A percentile compares a stretch with the other conserved stretches of the same genome.
These are phyloP conservation scores for Tephrocybe sp. DNA, from an alignment of 768 basidiomycete genomes.

Conservation along the genomic window DNA sequence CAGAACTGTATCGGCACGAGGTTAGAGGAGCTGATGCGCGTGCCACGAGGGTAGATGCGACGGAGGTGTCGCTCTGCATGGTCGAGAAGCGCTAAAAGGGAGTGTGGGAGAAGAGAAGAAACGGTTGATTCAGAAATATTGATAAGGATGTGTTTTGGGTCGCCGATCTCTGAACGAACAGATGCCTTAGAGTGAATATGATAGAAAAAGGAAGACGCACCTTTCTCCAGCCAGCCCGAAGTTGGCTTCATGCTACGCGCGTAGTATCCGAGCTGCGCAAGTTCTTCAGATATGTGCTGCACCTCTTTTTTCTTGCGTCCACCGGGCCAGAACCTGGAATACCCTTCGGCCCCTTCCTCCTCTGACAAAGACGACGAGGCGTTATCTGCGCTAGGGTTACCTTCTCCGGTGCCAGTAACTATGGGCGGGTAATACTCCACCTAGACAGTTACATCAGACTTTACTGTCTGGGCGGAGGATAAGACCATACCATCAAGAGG, in stretches of 20 bases:
- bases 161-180: slow-evolving; percentile 30
- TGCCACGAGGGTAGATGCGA: slow-evolving; percentile 59
- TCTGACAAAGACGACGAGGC: slow-evolving; percentile 29
- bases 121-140: slow-evolving; percentile 60
- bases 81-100: slow-evolving; percentile 35
- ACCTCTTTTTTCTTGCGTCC: slow-evolving; percentile 20
- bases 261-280: slow-evolving; percentile 59
- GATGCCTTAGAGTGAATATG: background rate
- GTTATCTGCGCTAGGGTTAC: slow-evolving; percentile 15
- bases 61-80: slow-evolving; percentile 47
- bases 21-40: slow-evolving; percentile 57
- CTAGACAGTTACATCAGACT: slow-evolving; percentile 25
- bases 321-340: slow-evolving; percentile 15
- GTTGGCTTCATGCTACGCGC: slow-evolving; percentile 62
- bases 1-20: slow-evolving; percentile 52
- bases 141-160: slow-evolving; percentile 52
- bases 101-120: slow-evolving; percentile 37
- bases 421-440: slow-evolving; percentile 54
- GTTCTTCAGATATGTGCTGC: slow-evolving; percentile 44
- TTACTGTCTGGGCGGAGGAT: background rate
- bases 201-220: slow-evolving; percentile 22
- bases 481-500: slow-evolving; percentile 49
- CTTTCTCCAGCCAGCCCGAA: slow-evolving; percentile 47
- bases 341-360: slow-evolving; percentile 4
- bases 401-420: slow-evolving; percentile 22